Evolutionary conservation across 2,329 filamentous ascomycete species (phyloP).

Genomic region (Onygenales sp.): DNA sequence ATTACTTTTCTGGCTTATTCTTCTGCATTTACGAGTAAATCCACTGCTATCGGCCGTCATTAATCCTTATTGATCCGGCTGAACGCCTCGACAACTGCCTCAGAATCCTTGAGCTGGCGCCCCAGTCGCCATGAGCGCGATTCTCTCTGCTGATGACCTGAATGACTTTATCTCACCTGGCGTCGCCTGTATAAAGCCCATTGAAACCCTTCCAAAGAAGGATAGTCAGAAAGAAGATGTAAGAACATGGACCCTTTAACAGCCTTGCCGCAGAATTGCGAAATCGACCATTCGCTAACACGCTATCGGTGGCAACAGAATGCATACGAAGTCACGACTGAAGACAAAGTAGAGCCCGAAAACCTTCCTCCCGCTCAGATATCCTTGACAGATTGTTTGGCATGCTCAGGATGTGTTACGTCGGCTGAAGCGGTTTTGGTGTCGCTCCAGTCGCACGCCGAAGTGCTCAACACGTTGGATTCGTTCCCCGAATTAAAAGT

Average conservation of each 20-base stretch:
- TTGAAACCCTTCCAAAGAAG: conserved; percentile 74
- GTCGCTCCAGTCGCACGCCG: conserved; percentile 83
- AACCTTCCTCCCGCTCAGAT: conserved; percentile 72
- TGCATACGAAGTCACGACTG: conserved; percentile 80
- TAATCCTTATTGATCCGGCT: neutral
- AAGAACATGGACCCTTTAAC: conserved; percentile 11
- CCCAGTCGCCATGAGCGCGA: conserved; percentile 69
- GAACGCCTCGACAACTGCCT: neutral
- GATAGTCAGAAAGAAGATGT: conserved; percentile 41
- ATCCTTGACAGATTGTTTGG: conserved; percentile 91
- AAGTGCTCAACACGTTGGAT: conserved; percentile 78
- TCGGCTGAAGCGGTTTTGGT: conserved; percentile 96
- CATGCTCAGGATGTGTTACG: conserved; percentile 94
- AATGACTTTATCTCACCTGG: conserved; percentile 99
- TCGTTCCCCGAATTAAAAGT: conserved; percentile 38
- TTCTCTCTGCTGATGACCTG: conserved; percentile 89
- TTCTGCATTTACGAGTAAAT: no score
- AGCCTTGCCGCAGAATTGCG: neutral
- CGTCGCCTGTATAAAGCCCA: conserved; percentile 94
- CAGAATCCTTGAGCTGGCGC: neutral
- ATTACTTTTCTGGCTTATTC: no score
- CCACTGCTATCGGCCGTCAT: neutral
- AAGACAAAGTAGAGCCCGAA: conserved; percentile 58
- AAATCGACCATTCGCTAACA: neutral
- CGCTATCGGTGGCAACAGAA: conserved; percentile 31